phyloP scores from a whole-genome alignment of 805 yeast genomes.

The Jamesozyma gamospora region DNA sequence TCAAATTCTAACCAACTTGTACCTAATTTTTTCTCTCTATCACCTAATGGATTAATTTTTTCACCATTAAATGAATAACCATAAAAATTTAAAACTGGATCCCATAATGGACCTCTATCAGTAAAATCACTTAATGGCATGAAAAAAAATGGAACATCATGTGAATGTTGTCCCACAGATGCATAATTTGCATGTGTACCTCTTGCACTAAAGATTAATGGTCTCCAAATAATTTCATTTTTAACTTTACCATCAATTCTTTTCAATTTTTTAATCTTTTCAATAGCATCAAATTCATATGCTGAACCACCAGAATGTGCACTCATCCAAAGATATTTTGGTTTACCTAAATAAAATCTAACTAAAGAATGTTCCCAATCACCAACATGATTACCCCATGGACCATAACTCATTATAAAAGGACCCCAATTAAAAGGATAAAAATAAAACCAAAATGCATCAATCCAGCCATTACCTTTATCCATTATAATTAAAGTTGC shows the following conservation, averaged over 20 bases:
- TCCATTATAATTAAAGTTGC: constrained; percentile 76
- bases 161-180: constrained; percentile 91
- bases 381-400: constrained; percentile 92
- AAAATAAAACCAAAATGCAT: constrained; percentile 92
- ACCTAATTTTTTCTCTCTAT: constrained; percentile 22
- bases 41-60: constrained; percentile 32
- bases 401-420: constrained; percentile 93
- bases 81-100: constrained; percentile 70
- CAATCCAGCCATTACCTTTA: constrained; percentile 89
- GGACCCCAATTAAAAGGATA: constrained; percentile 92
- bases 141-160: constrained; percentile 73
- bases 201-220: constrained; percentile 79
- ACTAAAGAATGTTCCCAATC: constrained; percentile 96
- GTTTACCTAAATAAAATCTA: constrained; percentile 72
- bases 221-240: constrained; percentile 48
- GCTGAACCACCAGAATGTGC: constrained; percentile 98
- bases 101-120: constrained; percentile 93
- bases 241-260: constrained; percentile 83
- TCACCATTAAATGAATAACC: constrained; percentile 67
- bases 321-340: constrained; percentile 85
- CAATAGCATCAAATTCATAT: constrained; percentile 44
- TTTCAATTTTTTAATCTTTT: constrained; percentile 39
- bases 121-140: constrained; percentile 86
- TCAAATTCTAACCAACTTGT: constrained; percentile 70
- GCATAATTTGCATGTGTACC: constrained; percentile 98